Conservation (phyloP, 352 stramenopile genomes). For the Phytophthora europaea region DNA sequence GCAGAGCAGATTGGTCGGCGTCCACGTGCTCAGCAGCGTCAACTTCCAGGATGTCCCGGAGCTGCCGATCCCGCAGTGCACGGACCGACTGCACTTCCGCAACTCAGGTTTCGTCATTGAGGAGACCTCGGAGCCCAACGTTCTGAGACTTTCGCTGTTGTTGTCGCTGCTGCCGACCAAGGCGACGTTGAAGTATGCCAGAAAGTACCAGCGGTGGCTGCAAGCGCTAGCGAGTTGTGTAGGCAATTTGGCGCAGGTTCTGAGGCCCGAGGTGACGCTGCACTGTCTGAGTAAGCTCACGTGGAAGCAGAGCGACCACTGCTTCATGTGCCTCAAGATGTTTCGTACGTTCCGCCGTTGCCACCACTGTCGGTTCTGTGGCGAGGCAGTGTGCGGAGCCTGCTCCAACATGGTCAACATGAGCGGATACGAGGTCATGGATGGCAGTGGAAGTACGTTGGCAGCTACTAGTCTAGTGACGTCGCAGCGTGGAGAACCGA, state of each 20-base stretch:
- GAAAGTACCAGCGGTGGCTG: constrained; percentile 50
- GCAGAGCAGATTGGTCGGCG: constrained; percentile 47
- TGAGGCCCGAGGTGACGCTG: constrained; percentile 38
- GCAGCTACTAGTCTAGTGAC: constrained; percentile 22
- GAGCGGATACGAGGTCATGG: constrained; percentile 47
- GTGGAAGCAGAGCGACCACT: constrained; percentile 79
- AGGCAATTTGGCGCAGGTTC: constrained; percentile 38
- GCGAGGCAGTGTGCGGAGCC: constrained; percentile 70
- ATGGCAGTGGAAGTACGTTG: constrained; percentile 35
- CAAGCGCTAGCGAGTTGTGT: constrained; percentile 46
- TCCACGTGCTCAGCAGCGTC: constrained; percentile 49
- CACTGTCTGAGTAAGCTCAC: constrained; percentile 47
- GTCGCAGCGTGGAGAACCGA: constrained; percentile 17
- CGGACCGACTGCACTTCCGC: constrained; percentile 46
- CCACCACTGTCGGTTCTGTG: constrained; percentile 82
- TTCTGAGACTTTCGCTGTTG: constrained; percentile 47
- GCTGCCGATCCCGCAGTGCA: constrained; percentile 42
- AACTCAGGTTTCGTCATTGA: constrained; percentile 76
- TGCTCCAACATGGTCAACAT: constrained; percentile 72
- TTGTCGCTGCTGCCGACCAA: constrained; percentile 60
- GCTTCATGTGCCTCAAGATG: constrained; percentile 73
- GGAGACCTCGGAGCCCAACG: constrained; percentile 46
- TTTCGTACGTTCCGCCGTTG: constrained; percentile 78
- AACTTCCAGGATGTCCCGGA: constrained; percentile 54
- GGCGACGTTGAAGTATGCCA: constrained; percentile 41